Evolutionary conservation across 768 basidiomycete species (phyloP).

Genomic region (Pleurotus platypus): DNA sequence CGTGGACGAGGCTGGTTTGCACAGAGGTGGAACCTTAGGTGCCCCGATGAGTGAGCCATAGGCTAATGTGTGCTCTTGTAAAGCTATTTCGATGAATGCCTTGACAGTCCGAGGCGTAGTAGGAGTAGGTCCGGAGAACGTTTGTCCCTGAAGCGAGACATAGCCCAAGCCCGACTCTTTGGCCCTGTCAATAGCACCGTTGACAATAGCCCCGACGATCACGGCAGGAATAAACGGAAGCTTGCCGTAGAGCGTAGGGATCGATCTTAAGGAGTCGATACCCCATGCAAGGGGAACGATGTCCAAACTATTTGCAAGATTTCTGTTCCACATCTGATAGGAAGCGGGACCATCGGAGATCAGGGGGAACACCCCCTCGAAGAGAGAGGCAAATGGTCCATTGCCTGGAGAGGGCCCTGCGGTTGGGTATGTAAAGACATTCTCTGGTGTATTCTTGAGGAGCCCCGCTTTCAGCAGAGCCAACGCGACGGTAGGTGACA

Average conservation of each 20-base stretch:
- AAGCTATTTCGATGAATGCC: too few species aligned
- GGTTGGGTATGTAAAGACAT: not conserved
- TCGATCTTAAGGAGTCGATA: not conserved
- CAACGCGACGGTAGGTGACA: not conserved
- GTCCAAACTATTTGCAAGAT: not conserved
- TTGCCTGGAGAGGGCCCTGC: constrained; percentile 4
- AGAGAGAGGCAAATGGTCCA: not conserved
- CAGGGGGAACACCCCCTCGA: not conserved
- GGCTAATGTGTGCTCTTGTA: not conserved
- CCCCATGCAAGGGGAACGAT: not conserved
- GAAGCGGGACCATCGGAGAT: not conserved
- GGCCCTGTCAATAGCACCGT: too few species aligned
- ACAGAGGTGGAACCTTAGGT: not conserved
- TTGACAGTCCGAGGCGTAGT: too few species aligned
- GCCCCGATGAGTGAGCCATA: not conserved
- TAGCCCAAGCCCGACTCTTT: not conserved
- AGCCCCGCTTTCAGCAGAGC: not conserved
- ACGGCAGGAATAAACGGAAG: not conserved
- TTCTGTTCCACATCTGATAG: not conserved
- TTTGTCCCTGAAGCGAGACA: not conserved
- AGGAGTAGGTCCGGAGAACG: not conserved
- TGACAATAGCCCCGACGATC: too few species aligned
- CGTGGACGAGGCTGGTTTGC: not conserved
- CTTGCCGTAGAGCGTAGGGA: not conserved
- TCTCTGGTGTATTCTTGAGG: not conserved